Evolutionary conservation across 148 eudicot species (phyloP).

Genomic region (Euryodendron excelsum): DNA sequence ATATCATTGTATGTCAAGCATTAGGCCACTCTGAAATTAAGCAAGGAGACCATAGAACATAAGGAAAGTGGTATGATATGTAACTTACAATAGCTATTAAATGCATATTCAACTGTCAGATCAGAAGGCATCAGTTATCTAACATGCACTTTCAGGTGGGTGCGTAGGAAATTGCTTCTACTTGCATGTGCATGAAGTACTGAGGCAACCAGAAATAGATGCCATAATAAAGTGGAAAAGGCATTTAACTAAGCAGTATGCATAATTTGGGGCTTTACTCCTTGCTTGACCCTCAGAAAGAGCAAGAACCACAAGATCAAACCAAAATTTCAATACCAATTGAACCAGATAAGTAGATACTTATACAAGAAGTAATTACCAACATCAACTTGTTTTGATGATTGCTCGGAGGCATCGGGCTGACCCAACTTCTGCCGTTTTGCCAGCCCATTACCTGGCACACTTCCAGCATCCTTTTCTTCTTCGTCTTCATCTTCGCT

Average conservation of each 20-base stretch:
- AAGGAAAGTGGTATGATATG: neutral
- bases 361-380: conserved; percentile 44
- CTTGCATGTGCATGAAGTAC: neutral
- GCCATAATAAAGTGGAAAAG: neutral
- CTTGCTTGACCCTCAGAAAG: neutral
- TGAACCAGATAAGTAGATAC: conserved; percentile 4
- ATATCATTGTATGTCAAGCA: too few species aligned
- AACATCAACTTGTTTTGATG: conserved; percentile 38
- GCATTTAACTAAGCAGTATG: neutral
- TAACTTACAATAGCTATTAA: neutral
- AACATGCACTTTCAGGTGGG: neutral
- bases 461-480: conserved; percentile 26
- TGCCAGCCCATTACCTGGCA: conserved; percentile 30
- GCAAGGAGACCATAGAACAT: neutral
- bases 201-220: neutral
- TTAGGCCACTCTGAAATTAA: neutral
- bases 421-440: conserved; percentile 48
- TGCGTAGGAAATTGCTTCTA: neutral
- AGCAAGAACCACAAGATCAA: neutral
- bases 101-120: neutral
- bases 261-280: neutral
- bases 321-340: neutral
- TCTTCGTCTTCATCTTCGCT: conserved; percentile 79
- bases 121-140: neutral
- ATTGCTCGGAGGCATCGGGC: conserved; percentile 29